phyloP scores from a whole-genome alignment of 345 rosid genomes.

The Eucalyptus tenuipes region DNA sequence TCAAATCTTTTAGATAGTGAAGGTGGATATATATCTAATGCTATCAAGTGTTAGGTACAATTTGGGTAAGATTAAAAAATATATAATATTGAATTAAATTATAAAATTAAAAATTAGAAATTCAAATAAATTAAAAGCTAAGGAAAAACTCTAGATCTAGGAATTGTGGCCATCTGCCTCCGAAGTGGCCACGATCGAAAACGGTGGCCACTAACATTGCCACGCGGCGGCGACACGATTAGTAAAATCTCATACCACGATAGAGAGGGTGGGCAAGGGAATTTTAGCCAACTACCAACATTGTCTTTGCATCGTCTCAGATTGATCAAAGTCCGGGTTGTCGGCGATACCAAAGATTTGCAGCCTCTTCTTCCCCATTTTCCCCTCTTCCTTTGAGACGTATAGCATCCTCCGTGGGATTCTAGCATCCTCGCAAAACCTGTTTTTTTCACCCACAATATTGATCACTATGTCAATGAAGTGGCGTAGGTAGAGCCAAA shows the following conservation, averaged over 20 bases:
- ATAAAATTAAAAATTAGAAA: too few species aligned
- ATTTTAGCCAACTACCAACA: too few species aligned
- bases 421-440: background rate
- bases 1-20: background rate
- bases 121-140: background rate
- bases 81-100: background rate
- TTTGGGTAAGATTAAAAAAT: background rate
- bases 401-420: background rate
- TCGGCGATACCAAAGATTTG: too few species aligned
- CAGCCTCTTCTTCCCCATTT: background rate
- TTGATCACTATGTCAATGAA: background rate
- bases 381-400: background rate
- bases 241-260: too few species aligned
- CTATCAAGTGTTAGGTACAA: too few species aligned
- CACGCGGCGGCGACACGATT: accelerated
- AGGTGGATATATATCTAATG: background rate
- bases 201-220: background rate
- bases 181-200: background rate
- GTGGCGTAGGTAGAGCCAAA: background rate
- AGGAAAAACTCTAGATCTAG: background rate
- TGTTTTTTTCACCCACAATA: background rate
- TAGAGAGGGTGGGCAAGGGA: too few species aligned
- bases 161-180: background rate
- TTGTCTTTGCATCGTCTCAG: too few species aligned
- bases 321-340: too few species aligned